Percentiles rank a stretch among this genome's conserved stretches.
Conservation (phyloP, 257 asterid genomes). For the Verbena officinalis region DNA sequence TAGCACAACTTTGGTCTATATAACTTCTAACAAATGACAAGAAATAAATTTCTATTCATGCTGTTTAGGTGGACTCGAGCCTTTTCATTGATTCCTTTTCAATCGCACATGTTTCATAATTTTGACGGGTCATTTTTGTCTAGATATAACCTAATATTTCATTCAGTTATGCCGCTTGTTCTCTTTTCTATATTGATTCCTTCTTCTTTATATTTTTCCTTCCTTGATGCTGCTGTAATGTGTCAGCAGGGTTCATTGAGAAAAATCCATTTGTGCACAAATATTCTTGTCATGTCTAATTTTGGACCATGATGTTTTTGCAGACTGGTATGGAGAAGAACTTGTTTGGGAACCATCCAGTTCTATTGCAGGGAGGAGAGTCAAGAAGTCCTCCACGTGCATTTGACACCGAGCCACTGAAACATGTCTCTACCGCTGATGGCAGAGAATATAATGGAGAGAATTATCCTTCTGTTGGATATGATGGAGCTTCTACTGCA, state of each 20-base stretch:
- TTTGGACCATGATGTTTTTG: constrained; percentile 24
- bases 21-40: background rate
- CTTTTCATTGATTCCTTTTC: background rate
- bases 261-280: constrained; percentile 11
- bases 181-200: background rate
- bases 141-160: constrained; percentile 10
- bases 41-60: background rate
- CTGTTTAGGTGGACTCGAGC: background rate
- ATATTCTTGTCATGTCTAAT: constrained; percentile 17
- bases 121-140: constrained; percentile 4
- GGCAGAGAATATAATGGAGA: constrained; percentile 16
- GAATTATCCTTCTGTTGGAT: too few relatives aligned
- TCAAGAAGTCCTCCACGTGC: constrained; percentile 82
- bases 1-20: background rate
- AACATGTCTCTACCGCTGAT: constrained; percentile 26
- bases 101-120: constrained; percentile 4
- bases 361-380: constrained; percentile 56
- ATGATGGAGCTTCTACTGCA: constrained; percentile 41
- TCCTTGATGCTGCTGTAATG: background rate
- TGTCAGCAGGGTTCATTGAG: background rate
- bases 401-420: constrained; percentile 78
- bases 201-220: constrained; percentile 1
- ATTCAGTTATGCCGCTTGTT: background rate
- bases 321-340: constrained; percentile 94
- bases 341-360: constrained; percentile 87